Evolutionary conservation across 1,284 basidiomycete species (phyloP), one percentile per base, ranked within the genome.

Genomic region (Irpex lacteus): DNA sequence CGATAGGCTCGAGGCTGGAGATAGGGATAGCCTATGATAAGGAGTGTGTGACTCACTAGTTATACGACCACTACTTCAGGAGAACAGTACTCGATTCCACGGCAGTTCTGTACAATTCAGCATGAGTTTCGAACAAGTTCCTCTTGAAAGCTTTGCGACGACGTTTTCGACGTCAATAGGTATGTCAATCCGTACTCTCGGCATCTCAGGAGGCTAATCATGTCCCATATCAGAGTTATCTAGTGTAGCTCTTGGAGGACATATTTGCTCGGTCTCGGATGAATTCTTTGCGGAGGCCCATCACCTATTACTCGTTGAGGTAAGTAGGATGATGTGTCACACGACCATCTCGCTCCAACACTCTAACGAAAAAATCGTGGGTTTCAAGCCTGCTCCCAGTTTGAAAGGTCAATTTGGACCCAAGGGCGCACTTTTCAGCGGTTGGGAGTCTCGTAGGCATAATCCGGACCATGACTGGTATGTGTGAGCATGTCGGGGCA

Each of bases 341-440:
- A 9, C 19, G 57, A 49, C 57, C 47, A 60, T 37, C 38, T 49
- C 62, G 57, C 36, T 47, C 19, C 32, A 62, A 40, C 26, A 26
- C 2, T 26, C 26, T 26, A 26, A 26, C 26, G 26, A 26, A 26
- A 26, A 26, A 26, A 26, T 26, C 26, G 15, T 52, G 40, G 11
- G 18, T 53, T 19, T 13, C 26, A 21, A 95, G 92, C 89, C 94
- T 13, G 85, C 95, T 49, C 84, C 84, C 4, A 93, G 88, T 70
- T 77, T 96, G 77, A 93, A 96, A 77, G 97, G 98, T 11, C 93
- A 95, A 69, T 99, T 97, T 71, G 97, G 97, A 1, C 94, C 96
- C 1, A 97, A 96, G 59, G 97, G 97, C 32, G 97, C 97, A 0
- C 78, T 98, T 44, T 99, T 87, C 76, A 95, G 92, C 70, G 97